These are phyloP conservation scores for Candida pseudofarinosa DNA, from an alignment of 805 yeast species.

Conservation along the genomic window DNA sequence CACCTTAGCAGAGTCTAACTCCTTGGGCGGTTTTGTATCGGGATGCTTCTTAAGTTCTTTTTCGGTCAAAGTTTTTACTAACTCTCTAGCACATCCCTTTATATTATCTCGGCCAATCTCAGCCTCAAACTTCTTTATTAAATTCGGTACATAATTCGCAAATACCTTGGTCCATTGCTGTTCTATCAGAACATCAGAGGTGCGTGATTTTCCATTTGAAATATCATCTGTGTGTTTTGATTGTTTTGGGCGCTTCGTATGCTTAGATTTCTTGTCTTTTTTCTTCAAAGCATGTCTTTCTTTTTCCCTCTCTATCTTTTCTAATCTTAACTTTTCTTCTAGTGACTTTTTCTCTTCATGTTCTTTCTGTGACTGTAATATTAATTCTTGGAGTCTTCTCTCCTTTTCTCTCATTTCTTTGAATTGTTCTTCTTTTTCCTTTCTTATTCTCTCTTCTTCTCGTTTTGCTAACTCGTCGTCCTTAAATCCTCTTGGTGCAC, in stretches of 20 bases:
- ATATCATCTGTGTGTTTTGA: not conserved
- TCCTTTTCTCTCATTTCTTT: constrained; percentile 32
- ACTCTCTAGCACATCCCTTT: constrained; percentile 76
- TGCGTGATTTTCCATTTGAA: not conserved
- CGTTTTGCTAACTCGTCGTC: constrained; percentile 23
- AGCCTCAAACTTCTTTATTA: constrained; percentile 60
- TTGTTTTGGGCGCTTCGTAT: constrained; percentile 1
- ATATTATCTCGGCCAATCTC: constrained; percentile 69
- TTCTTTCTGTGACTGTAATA: constrained; percentile 28
- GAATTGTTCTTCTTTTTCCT: constrained; percentile 30
- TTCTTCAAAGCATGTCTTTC: constrained; percentile 10
- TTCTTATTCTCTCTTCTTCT: constrained; percentile 32
- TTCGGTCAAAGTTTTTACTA: constrained; percentile 59
- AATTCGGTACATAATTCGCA: constrained; percentile 76
- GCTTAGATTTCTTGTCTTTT: constrained; percentile 6
- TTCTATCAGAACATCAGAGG: constrained; percentile 14
- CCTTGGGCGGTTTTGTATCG: constrained; percentile 44
- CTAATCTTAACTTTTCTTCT: constrained; percentile 19
- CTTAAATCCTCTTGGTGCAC: constrained; percentile 7
- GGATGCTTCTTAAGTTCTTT: constrained; percentile 60
- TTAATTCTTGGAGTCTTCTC: constrained; percentile 31
- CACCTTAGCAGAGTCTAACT: constrained; percentile 60
- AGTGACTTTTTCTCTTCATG: constrained; percentile 25
- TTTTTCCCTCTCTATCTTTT: constrained; percentile 18
- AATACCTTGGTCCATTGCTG: constrained; percentile 46